Base-by-base conservation (phyloP, 2,329 filamentous ascomycete species). In the Fusarium piperis region DNA sequence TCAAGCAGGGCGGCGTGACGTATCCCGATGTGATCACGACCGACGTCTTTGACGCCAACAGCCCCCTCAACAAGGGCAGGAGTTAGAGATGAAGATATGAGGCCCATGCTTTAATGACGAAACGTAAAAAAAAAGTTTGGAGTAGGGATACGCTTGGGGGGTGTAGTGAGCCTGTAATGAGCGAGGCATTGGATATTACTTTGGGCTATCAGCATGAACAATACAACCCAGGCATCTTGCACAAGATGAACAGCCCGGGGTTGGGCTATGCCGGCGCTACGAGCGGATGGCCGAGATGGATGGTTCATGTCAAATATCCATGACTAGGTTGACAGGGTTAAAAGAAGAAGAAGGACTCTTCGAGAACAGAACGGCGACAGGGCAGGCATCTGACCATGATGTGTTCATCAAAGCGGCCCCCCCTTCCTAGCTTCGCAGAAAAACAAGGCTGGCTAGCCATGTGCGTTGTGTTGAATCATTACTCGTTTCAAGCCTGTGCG, bases 11-110 rank as follows among this genome's bases (percentile, higher is more conserved):
- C 26, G 85, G 81, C 13, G 81, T 90, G 55, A 70, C 78, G 70
- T 90, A 90, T 75, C 87, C 88, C 2, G 86, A 87, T 16, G 76
- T 87, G 64, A 90, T 90, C 78, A 85, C 87, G 13, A 88, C 83
- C 12, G 86, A 88, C 71, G 84, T 89, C 23, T 91, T 84, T 78
- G 89, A 91, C 76, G 78, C 85, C 59, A 83, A 89, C 78, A 90
- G 89, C 79, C 85, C 88, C n/a, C 81, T 91, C 65, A 91, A 91
- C 81, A 86, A 84, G n/a, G 86, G 87, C 28, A 85, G 80, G 67
- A 78, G 78, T 67, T 81, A 69, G 23, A 26, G 77, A n/a, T n/a
- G n/a, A 23, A 33, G 48, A 23, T 36, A 60, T 59, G 28, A 35
- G 61, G 23, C 35, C 26, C 32, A 53, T 46, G 23, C 33, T 44